These are phyloP conservation scores for Chytriomyces sp. DNA, from an alignment of 192 early-diverging fungal genomes.

Conservation along the genomic window DNA sequence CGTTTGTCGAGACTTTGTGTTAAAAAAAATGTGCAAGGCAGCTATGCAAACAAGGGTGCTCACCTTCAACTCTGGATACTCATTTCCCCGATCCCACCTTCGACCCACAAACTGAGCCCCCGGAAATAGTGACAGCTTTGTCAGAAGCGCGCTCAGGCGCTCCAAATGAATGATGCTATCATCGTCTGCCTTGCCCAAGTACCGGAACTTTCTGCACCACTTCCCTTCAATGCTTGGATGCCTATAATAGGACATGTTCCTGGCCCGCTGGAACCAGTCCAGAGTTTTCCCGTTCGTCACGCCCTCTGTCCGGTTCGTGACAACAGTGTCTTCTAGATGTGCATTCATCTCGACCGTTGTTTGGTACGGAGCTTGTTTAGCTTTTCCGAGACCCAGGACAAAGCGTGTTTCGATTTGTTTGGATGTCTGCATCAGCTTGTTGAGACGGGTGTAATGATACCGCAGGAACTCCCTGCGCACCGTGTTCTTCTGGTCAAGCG, in stretches of 20 bases:
- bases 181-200: constrained; percentile 9
- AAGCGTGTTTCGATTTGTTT: background rate
- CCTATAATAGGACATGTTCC: background rate
- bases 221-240: background rate
- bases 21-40: background rate
- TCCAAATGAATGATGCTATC: constrained; percentile 9
- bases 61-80: background rate
- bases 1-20: background rate
- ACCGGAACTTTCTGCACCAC: background rate
- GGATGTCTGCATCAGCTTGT: background rate
- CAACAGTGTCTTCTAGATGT: background rate
- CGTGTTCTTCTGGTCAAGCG: background rate
- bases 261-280: constrained; percentile 5
- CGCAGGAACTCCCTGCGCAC: background rate
- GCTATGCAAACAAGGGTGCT: background rate
- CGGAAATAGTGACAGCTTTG: background rate
- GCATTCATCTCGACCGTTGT: background rate
- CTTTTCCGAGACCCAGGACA: background rate
- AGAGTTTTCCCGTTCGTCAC: constrained; percentile 8
- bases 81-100: background rate
- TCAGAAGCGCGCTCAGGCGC: background rate
- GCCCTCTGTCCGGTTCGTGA: constrained; percentile 6
- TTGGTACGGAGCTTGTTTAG: background rate
- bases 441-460: background rate
- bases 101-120: background rate